Base-by-base conservation (phyloP, 768 basidiomycete genomes). In the Pisolithus albus region DNA sequence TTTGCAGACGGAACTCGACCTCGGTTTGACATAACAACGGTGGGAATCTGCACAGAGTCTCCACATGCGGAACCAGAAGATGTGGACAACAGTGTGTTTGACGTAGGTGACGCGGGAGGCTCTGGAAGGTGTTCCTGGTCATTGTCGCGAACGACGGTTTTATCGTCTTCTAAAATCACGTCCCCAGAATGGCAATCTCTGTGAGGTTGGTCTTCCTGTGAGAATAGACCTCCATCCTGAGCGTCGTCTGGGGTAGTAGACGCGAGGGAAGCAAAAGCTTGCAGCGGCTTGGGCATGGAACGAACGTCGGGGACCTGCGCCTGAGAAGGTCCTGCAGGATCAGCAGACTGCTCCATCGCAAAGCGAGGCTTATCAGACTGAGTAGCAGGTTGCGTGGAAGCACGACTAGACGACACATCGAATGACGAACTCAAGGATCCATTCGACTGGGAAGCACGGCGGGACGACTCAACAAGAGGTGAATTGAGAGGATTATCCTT, bases 1-100 rank as follows among this genome's bases (percentile, higher is more conserved):
- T 90, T 91, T 28, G 87, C 84, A 39, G 88, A 88, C 8, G 88
- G 84, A 0, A 73, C 71, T 56, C 71, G 75, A 13, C 66, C 69
- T 18, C 66, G 60, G 56, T 77, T 78, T 10, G 58, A 49, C 32
- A 51, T 47, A 28, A 49, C 37, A 19, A 41, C 47, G 44, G 62
- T 53, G 46, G 63, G 69, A n/a, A 69, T 64, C 26, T 71, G 64
- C 0, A 70, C 70, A 10, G 67, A 52, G 41, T 81, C 81, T 51
- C 76, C 79, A 55, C 74, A 74, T 4, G 78, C 69, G 42, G 64
- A 72, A 13, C 60, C 61, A 38, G 61, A 69, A 34, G 63, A 63
- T 28, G 62, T 64, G 7, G 67, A 69, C 32, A 58, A 57, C 28
- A 78, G 60, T 0, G 76, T 78, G 53, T 79, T 79, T 10, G 80